Base-by-base conservation (phyloP, 495 filamentous ascomycete genomes). In the Penicillium salamii region DNA sequence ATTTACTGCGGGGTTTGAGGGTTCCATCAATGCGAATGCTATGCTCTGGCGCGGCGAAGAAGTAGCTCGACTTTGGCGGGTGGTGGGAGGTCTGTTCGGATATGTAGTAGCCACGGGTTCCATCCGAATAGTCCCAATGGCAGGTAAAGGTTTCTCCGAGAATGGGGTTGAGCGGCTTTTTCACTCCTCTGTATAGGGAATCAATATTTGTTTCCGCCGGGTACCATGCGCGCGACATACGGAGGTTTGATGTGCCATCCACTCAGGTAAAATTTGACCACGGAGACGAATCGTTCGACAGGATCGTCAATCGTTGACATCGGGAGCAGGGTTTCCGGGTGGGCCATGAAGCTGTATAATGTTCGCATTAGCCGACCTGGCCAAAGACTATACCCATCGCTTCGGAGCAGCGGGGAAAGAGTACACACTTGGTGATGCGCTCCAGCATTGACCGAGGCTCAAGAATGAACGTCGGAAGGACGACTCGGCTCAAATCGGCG, bases 201-300 rank as follows among this genome's bases (percentile, higher is more conserved):
- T 57, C 34, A 58, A 42, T 13, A 37, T 40, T 3, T 36, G 24
- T 34, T 40, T 41, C 50, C 15, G 12, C 33, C 15, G 38, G 3
- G 46, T 21, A 45, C 6, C 19, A 23, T 35, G n/a, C 21, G 58
- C 49, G 40, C 38, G 28, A 78, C 87, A 54, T 84, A 96, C 92
- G 89, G 89, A 51, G 93, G 91, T 69, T 92, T 95, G 66, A 99
- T 97, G 67, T 99, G 93, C 93, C 93, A 99, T 52, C 93, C 93
- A 65, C 90, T 95, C 42, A 99, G 70, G 67, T 99, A 99, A 66
- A 99, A 97, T 63, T 95, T 97, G 54, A 96, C 86, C 8, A 99
- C 93, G 0, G 89, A 85, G 5, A 99, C 82, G 63, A 99, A 99
- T 59, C 93, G 81, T 57, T 92, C 72, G 33, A 92, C 76, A 3